These are phyloP conservation scores for Mycena polygramma DNA, from an alignment of 768 basidiomycete genomes.

Conservation along the genomic window DNA sequence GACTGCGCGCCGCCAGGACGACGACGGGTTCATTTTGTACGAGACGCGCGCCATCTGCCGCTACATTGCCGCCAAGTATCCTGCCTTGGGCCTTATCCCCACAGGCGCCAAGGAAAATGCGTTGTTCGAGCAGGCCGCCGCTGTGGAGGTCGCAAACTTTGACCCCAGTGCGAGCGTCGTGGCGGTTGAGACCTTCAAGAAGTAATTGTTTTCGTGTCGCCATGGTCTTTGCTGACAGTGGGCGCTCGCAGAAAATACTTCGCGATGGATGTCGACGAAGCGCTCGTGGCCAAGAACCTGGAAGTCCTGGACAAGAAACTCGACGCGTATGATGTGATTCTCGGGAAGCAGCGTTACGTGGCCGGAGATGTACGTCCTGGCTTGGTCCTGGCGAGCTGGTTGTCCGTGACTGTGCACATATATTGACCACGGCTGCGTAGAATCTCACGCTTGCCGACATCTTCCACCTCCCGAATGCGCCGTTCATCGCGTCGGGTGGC, in stretches of 20 bases:
- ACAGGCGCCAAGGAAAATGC: slow-evolving; percentile 39
- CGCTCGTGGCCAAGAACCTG: slow-evolving; percentile 38
- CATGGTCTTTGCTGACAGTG: background rate
- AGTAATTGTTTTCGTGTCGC: background rate
- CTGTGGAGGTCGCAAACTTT: slow-evolving; percentile 23
- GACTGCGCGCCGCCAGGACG: slow-evolving; percentile 42
- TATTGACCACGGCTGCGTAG: background rate
- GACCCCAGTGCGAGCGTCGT: slow-evolving; percentile 7
- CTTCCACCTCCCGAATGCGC: background rate
- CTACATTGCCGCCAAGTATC: slow-evolving; percentile 60
- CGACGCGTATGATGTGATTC: slow-evolving; percentile 57
- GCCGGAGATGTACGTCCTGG: slow-evolving; percentile 51
- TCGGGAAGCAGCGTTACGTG: slow-evolving; percentile 56
- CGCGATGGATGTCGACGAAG: slow-evolving; percentile 27
- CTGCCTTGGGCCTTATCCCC: slow-evolving; percentile 57
- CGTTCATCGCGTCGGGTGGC: background rate
- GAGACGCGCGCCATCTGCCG: slow-evolving; percentile 62
- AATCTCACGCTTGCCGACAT: background rate
- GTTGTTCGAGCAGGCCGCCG: slow-evolving; percentile 41
- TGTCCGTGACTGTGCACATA: no score
- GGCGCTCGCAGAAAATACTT: background rate
- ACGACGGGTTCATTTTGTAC: slow-evolving; percentile 63
- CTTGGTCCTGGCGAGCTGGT: no score
- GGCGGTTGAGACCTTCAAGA: slow-evolving; percentile 1
- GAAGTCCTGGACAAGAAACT: slow-evolving; percentile 48